phyloP scores from a whole-genome alignment of 345 rosid species.

The Syzygium oleosum region DNA sequence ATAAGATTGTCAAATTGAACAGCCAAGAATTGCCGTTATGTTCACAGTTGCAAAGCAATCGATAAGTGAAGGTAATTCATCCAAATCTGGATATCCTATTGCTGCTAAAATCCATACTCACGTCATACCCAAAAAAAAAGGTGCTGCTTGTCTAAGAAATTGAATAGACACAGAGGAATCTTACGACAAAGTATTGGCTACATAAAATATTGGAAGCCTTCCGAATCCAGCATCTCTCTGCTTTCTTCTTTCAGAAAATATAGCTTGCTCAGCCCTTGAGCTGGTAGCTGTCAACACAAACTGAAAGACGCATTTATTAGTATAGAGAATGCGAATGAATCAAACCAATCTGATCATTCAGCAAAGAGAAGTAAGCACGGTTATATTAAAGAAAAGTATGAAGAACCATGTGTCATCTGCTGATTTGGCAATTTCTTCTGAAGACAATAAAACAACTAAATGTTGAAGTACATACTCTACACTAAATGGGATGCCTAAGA shows the following conservation, averaged over 20 bases:
- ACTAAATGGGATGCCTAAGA: background rate
- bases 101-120: background rate
- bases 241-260: conserved; percentile 30
- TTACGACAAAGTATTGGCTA: conserved; percentile 64
- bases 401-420: background rate
- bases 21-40: background rate
- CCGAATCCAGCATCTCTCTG: conserved; percentile 50
- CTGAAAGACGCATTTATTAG: conserved; percentile 33
- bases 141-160: background rate
- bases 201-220: conserved; percentile 76
- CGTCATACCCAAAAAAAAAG: background rate
- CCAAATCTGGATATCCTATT: background rate
- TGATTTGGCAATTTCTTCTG: background rate
- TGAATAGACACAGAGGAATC: conserved; percentile 8
- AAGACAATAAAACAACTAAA: background rate
- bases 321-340: background rate
- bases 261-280: conserved; percentile 47
- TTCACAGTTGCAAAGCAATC: background rate
- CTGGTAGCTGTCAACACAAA: conserved; percentile 88
- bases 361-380: background rate
- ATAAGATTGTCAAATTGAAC: background rate
- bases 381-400: background rate
- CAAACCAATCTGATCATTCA: background rate
- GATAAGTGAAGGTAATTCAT: background rate
- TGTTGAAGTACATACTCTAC: background rate